Conservation (phyloP, 225 moss, liverwort and hornwort genomes). For the Neckera pumila region DNA sequence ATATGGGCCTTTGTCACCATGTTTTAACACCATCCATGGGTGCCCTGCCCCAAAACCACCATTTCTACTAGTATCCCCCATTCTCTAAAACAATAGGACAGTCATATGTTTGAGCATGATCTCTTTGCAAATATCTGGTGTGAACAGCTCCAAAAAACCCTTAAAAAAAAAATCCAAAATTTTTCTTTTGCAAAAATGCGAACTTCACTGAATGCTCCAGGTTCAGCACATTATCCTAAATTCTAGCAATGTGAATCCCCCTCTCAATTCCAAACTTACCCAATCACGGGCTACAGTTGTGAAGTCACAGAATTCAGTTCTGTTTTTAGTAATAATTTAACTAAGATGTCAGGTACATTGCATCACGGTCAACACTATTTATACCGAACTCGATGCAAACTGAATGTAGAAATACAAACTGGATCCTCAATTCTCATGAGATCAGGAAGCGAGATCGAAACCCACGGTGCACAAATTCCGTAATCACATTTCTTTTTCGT, state of each 20-base stretch:
- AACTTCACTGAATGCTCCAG: not conserved
- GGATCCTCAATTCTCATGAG: not conserved
- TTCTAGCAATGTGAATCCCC: not conserved
- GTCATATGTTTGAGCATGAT: not conserved
- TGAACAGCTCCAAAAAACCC: not conserved
- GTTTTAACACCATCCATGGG: not conserved
- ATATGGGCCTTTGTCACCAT: not conserved
- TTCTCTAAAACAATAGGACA: not conserved
- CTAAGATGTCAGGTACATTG: not conserved
- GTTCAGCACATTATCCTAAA: not conserved
- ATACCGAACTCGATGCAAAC: not conserved
- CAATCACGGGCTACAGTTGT: not conserved
- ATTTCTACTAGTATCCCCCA: too few relatives aligned
- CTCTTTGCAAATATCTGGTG: not conserved
- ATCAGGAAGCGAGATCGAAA: not conserved
- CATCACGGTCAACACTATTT: not conserved
- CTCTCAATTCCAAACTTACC: not conserved
- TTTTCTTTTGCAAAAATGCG: not conserved
- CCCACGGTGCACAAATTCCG: not conserved
- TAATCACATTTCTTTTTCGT: too few relatives aligned
- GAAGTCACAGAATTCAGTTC: not conserved
- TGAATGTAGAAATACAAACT: not conserved
- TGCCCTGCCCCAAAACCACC: too few relatives aligned
- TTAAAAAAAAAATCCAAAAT: not conserved
- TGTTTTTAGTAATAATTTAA: not conserved